Evolutionary conservation across 192 early-diverging fungal species (phyloP), one percentile per base, ranked within the genome.

Genomic region (Coemansia sp.): DNA sequence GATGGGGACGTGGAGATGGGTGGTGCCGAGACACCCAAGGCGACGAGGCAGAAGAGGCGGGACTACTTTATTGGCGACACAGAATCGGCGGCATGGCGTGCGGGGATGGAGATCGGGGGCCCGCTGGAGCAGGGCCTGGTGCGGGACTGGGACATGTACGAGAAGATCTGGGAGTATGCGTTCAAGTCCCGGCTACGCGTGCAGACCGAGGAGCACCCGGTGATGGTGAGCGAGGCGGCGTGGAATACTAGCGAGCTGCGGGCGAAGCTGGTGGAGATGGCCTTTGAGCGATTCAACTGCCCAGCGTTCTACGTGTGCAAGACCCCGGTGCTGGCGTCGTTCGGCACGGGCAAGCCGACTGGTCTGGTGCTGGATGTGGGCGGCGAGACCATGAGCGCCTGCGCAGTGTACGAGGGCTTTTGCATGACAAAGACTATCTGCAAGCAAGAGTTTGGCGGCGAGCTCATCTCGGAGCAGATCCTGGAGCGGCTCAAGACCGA

Each of bases 331-430:
- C 83, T 99, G 47, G 79, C 94, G 19, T 87, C 95, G 78, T 99
- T 96, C 53, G 85, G 94, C 4, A 80, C 89, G 4, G 96, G 96
- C 23, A 69, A 80, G 34, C 77, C 89, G 27, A 93, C 88, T 14
- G 91, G 86, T 6, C 74, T 99, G 17, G 89, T 99, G 22, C 55
- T 99, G 37, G 92, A 96, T 58, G 93, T 89, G 23, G 96, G 96
- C 11, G 91, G 85, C 54, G 76, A 83, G 27, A 82, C 75, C 38
- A 90, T 91, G 1, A 95, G 89, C 50, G 92, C 84, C 6, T 86
- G 91, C 3, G 93, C 96, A n/a, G 96, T 99, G 11, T 88, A 85
- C 55, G 96, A 99, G 56, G 96, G 96, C 25, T 98, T 85, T 60
- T 90, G 92, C 13, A 63, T 99, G 31, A 92, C 91, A 56, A 95